Evolutionary conservation across 2,329 filamentous ascomycete species (phyloP).

Genomic region (Cucurbitaria berberidis): DNA sequence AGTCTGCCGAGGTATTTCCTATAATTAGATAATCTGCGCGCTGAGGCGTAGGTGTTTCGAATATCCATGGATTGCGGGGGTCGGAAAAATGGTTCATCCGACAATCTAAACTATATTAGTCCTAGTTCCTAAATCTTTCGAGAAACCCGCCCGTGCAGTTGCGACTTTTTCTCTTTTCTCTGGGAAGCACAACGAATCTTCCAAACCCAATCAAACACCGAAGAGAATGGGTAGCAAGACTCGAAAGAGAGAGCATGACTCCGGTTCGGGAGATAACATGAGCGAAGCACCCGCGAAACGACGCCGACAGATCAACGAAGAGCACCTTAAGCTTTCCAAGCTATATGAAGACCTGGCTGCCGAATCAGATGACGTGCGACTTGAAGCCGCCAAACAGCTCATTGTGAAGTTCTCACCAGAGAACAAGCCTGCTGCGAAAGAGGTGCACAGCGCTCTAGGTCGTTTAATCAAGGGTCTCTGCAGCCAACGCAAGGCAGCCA

Average conservation of each 20-base stretch:
- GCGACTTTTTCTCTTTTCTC: slow-evolving; percentile 12
- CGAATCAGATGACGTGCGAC: slow-evolving; percentile 52
- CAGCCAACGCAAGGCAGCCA: slow-evolving; percentile 85
- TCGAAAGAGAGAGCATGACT: slow-evolving; percentile 38
- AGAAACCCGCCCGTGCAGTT: not conserved
- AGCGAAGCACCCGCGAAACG: slow-evolving; percentile 37
- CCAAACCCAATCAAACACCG: not conserved
- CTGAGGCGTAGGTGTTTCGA: not conserved
- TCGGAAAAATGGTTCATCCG: not conserved
- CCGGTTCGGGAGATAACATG: slow-evolving; percentile 17
- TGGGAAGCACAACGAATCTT: slow-evolving; percentile 3
- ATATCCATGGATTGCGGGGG: not conserved
- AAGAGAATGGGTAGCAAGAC: slow-evolving; percentile 33
- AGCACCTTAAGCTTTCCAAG: slow-evolving; percentile 51
- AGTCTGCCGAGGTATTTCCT: too few species aligned
- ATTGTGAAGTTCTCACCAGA: slow-evolving; percentile 51
- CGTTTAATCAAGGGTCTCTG: slow-evolving; percentile 83
- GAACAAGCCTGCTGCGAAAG: slow-evolving; percentile 44
- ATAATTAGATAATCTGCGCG: too few species aligned
- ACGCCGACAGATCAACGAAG: slow-evolving; percentile 47
- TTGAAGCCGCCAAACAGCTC: slow-evolving; percentile 54
- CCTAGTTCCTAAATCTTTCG: not conserved
- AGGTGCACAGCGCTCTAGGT: slow-evolving; percentile 49
- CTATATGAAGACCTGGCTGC: slow-evolving; percentile 57
- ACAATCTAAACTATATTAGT: not conserved